Conservation (phyloP, 2,329 filamentous ascomycete species). For the Paraphoma sp. region DNA sequence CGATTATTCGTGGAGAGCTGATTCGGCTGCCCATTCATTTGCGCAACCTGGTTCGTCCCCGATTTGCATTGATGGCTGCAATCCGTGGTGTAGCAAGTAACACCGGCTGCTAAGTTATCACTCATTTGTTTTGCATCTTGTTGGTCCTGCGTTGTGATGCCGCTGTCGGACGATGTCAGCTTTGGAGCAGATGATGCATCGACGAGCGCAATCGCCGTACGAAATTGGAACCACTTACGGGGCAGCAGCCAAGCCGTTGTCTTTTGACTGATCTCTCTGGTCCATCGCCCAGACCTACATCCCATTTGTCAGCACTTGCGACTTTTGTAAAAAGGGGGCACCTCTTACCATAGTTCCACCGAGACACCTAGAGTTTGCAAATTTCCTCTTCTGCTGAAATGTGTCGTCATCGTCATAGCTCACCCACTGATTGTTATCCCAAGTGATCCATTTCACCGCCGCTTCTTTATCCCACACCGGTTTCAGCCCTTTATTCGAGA, state of each 20-base stretch:
- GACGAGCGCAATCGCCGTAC: no score
- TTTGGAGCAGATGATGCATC: no score
- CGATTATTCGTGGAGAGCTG: neutral
- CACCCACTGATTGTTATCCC: slow-evolving; percentile 33
- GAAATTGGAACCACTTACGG: no score
- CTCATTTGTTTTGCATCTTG: neutral
- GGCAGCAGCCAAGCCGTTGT: neutral
- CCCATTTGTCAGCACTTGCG: no score
- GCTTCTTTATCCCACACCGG: slow-evolving; percentile 1
- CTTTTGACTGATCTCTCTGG: neutral
- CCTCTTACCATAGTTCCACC: neutral
- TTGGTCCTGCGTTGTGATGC: neutral
- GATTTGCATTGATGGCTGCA: slow-evolving; percentile 2
- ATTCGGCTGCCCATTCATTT: slow-evolving; percentile 4
- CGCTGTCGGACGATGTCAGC: no score
- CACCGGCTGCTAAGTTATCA: neutral
- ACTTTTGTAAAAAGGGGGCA: no score
- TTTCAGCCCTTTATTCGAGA: neutral
- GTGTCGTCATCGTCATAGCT: slow-evolving; percentile 34
- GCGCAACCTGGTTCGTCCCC: slow-evolving; percentile 14
- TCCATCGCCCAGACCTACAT: slow-evolving; percentile 3
- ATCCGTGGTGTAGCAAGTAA: slow-evolving; percentile 6
- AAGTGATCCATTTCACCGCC: slow-evolving; percentile 19
- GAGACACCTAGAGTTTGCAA: slow-evolving; percentile 31
- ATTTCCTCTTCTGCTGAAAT: slow-evolving; percentile 58